These are phyloP conservation scores for Sporothrix brasiliensis DNA, from an alignment of 2,329 filamentous ascomycete species.

Conservation along the genomic window DNA sequence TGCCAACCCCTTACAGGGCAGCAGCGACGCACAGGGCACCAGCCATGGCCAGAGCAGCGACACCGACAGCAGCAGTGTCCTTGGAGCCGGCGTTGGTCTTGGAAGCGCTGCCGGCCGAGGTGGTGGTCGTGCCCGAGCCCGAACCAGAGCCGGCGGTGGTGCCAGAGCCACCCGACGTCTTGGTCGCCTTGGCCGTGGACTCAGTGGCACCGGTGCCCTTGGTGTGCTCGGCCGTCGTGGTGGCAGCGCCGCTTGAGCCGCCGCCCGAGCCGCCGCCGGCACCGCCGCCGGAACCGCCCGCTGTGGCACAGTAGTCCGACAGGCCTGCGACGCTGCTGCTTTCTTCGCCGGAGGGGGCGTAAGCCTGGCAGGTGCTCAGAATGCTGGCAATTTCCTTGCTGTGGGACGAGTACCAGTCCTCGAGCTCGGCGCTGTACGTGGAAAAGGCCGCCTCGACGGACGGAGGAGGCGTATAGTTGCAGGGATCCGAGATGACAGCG, in stretches of 20 bases:
- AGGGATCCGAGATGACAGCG: slow-evolving; percentile 37
- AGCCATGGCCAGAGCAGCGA: slow-evolving; percentile 23
- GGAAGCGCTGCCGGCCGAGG: slow-evolving; percentile 11
- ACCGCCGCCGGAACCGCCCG: background rate
- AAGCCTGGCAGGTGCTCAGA: slow-evolving; percentile 39
- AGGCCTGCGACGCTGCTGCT: background rate
- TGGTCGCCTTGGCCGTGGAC: slow-evolving; percentile 10
- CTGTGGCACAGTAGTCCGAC: background rate
- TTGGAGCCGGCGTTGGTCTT: slow-evolving; percentile 27
- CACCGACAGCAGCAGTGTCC: slow-evolving; percentile 23
- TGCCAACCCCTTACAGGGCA: slow-evolving; percentile 15
- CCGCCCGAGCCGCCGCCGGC: background rate
- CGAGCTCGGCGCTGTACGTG: slow-evolving; percentile 37
- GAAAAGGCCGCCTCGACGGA: slow-evolving; percentile 36
- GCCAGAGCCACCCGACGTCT: background rate
- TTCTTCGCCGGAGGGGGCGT: slow-evolving; percentile 28
- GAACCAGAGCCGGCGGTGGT: slow-evolving; percentile 16
- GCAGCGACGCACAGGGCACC: slow-evolving; percentile 24
- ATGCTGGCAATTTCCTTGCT: slow-evolving; percentile 36
- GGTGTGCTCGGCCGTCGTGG: background rate
- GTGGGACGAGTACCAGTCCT: slow-evolving; percentile 39
- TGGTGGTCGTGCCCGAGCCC: slow-evolving; percentile 14
- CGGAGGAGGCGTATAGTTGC: slow-evolving; percentile 34
- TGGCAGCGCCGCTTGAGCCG: background rate
- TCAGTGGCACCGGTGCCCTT: slow-evolving; percentile 6